These are phyloP conservation scores for Lachancea mirantina DNA, from an alignment of 805 yeast species.

Conservation along the genomic window DNA sequence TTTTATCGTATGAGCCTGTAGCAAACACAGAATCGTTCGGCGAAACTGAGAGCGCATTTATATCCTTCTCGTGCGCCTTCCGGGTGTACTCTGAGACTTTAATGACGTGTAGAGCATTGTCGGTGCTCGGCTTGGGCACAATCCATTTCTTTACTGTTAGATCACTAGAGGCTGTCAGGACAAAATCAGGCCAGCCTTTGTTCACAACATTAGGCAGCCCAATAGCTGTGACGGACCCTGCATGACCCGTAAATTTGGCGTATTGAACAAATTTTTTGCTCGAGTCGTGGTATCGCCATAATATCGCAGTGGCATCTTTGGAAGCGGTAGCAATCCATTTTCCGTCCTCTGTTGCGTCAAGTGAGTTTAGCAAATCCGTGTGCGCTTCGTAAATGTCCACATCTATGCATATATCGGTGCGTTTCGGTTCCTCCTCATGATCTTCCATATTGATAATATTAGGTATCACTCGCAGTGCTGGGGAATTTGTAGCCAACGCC, in stretches of 20 bases:
- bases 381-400: constrained; percentile 72
- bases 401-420: constrained; percentile 38
- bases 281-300: constrained; percentile 64
- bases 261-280: constrained; percentile 36
- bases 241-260: constrained; percentile 77
- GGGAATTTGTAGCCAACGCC: constrained; percentile 92
- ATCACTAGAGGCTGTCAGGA: constrained; percentile 80
- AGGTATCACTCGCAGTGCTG: constrained; percentile 70
- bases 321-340: constrained; percentile 87
- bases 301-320: constrained; percentile 76
- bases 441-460: constrained; percentile 6
- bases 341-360: constrained; percentile 77
- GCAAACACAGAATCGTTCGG: constrained; percentile 86
- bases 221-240: constrained; percentile 78
- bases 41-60: constrained; percentile 81
- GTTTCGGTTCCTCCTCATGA: constrained; percentile 4
- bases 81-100: constrained; percentile 78
- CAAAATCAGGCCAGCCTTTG: constrained; percentile 49
- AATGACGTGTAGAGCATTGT: constrained; percentile 30
- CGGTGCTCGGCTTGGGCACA: constrained; percentile 44
- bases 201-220: constrained; percentile 54
- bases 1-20: constrained; percentile 89
- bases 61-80: constrained; percentile 95
- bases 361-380: constrained; percentile 69
- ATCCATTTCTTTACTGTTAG: constrained; percentile 82